Percentiles rank a stretch among this genome's conserved stretches.
Evolutionary conservation across 257 asterid genomes (phyloP).

Genomic region (Nicotiana paniculata): DNA sequence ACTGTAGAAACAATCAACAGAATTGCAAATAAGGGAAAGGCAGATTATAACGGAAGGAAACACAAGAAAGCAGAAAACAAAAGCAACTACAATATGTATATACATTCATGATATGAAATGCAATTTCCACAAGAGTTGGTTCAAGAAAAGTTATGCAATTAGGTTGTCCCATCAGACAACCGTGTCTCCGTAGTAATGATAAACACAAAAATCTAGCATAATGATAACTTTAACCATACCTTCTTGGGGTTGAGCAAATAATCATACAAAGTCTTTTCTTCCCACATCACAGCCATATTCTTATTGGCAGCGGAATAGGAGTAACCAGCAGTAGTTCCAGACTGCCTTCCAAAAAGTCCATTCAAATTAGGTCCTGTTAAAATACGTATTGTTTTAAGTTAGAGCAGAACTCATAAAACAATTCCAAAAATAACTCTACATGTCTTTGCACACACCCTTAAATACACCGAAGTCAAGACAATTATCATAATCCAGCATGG

Average conservation of each 20-base stretch:
- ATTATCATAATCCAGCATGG: too few species aligned
- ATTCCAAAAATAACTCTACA: background rate
- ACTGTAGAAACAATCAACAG: conserved; percentile 36
- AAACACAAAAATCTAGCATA: background rate
- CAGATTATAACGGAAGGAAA: background rate
- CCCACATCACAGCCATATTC: conserved; percentile 80
- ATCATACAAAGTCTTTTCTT: conserved; percentile 71
- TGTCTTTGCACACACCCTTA: background rate
- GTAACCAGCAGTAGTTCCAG: conserved; percentile 83
- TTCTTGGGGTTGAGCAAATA: conserved; percentile 82
- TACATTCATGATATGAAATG: background rate
- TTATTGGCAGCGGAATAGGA: conserved; percentile 84
- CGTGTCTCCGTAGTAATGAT: background rate
- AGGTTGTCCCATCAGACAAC: background rate
- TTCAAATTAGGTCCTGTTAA: conserved; percentile 74
- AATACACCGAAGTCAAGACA: background rate
- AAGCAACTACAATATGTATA: background rate
- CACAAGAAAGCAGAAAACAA: background rate
- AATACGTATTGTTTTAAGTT: conserved; percentile 23
- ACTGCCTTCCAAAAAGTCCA: conserved; percentile 86
- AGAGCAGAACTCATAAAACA: background rate
- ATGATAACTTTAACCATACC: conserved; percentile 25
- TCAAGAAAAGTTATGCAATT: background rate
- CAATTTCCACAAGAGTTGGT: background rate
- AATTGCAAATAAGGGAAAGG: background rate